Evolutionary conservation across 176 grass and related monocot genomes (phyloP), one percentile per base, ranked within the genome.

Genomic region (Musa beccarii): DNA sequence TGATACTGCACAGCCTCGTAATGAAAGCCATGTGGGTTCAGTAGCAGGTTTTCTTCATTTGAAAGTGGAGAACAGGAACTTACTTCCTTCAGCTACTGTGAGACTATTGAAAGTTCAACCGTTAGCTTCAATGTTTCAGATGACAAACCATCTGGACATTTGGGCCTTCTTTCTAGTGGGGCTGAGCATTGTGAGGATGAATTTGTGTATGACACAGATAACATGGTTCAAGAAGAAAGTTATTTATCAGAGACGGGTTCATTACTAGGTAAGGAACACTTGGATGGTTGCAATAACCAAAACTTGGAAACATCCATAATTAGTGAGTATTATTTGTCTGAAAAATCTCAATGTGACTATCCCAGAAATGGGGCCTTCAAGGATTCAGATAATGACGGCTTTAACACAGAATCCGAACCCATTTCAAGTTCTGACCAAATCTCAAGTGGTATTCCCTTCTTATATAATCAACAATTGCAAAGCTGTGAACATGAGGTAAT

Each of bases 1-100:
- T 73, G 64, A 29, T 72, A 65, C 22, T 10, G 51, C 23, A 56
- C 56, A 82, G 73, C 49, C 80, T 74, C 75, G 77, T 72, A 74
- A 53, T 86, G 79, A 82, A 78, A 84, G 1, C 13, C 73, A 49
- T 71, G 72, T 76, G 16, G 49, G 71, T 79, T 82, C 76, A 82
- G 61, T 29, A 13, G 57, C 28, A 74, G 24, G 64, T 82, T 65
- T 71, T 12, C 68, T 68, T 56, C 75, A 61, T 68, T 73, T 77
- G 49, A 51, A 80, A 64, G 59, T 71, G 62, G 73, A 82, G 84
- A 84, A 52, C 1, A 11, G 21, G 76, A 84, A 78, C 54, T 82
- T 21, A 43, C 71, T 43, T 75, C 81, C 75, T 49, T 75, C 68
- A 84, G 68, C 43, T 74, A 71, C 73, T 80, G 63, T 55, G 72